Evolutionary conservation across 163 green algal genomes (phyloP).

Genomic region (Chloroidium sp.): DNA sequence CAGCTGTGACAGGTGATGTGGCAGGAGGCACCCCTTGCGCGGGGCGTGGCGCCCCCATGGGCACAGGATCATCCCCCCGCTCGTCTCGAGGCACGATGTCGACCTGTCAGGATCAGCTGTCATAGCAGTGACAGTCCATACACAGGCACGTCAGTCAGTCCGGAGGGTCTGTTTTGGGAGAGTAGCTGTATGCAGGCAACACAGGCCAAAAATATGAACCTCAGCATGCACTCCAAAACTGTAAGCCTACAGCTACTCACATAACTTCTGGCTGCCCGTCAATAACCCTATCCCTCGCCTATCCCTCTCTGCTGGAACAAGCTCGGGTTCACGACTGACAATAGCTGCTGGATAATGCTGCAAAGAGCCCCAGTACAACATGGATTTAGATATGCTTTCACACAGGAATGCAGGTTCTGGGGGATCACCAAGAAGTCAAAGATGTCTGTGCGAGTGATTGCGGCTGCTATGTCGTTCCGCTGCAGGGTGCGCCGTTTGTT

Average conservation of each 20-base stretch:
- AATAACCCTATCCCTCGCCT: too few relatives aligned
- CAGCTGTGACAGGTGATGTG: not conserved
- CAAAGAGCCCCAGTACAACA: not conserved
- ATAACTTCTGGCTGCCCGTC: too few relatives aligned
- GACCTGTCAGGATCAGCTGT: conserved; percentile 9
- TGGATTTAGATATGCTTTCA: too few relatives aligned
- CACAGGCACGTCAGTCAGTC: not conserved
- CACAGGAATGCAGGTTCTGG: not conserved
- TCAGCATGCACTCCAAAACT: too few relatives aligned
- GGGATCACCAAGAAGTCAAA: conserved; percentile 73
- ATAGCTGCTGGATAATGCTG: not conserved
- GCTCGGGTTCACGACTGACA: not conserved
- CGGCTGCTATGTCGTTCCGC: conserved; percentile 86
- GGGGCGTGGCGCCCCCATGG: not conserved
- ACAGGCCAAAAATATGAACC: too few relatives aligned
- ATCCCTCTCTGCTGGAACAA: not conserved
- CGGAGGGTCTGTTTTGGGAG: not conserved
- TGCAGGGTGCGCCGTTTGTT: conserved; percentile 93
- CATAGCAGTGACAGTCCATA: not conserved
- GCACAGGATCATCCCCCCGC: conserved; percentile 23
- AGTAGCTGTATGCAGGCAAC: not conserved
- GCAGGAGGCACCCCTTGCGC: not conserved
- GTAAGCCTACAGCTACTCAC: too few relatives aligned
- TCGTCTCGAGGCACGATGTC: conserved; percentile 77
- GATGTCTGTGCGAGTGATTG: conserved; percentile 87